phyloP scores from a whole-genome alignment of 2,329 filamentous ascomycete genomes.

The Claviceps sorghi region DNA sequence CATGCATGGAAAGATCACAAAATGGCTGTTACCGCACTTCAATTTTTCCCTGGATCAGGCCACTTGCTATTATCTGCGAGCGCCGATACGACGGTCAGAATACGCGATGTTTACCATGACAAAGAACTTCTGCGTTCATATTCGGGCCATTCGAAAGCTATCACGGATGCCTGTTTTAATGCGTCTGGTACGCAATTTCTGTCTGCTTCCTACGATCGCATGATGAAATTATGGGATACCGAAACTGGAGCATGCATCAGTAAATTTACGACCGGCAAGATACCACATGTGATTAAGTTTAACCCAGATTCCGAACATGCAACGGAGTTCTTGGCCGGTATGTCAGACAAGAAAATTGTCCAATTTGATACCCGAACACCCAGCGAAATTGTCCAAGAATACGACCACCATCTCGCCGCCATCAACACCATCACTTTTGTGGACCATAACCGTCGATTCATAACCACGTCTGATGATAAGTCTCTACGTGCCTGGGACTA shows the following conservation, averaged over 20 bases:
- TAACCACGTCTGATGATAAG: slow-evolving; percentile 96
- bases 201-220: slow-evolving; percentile 81
- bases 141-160: slow-evolving; percentile 74
- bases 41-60: slow-evolving; percentile 77
- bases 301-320: slow-evolving; percentile 64
- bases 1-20: slow-evolving; percentile 76
- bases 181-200: slow-evolving; percentile 70
- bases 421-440: slow-evolving; percentile 97
- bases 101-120: slow-evolving; percentile 89
- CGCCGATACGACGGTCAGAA: slow-evolving; percentile 79
- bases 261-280: slow-evolving; percentile 87
- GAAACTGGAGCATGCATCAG: slow-evolving; percentile 81
- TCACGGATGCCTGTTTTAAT: slow-evolving; percentile 85
- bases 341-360: slow-evolving; percentile 98
- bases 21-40: slow-evolving; percentile 75
- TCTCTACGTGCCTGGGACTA: slow-evolving; percentile 95
- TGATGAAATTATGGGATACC: slow-evolving; percentile 97
- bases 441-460: slow-evolving; percentile 86
- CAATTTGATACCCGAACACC: slow-evolving; percentile 79
- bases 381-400: slow-evolving; percentile 80
- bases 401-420: slow-evolving; percentile 94
- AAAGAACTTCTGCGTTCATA: slow-evolving; percentile 83
- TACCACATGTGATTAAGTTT: slow-evolving; percentile 86
- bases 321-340: slow-evolving; percentile 87
- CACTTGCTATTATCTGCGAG: slow-evolving; percentile 82